Conservation (phyloP, 805 yeast species). For the Ogataea thermomethanolica region DNA sequence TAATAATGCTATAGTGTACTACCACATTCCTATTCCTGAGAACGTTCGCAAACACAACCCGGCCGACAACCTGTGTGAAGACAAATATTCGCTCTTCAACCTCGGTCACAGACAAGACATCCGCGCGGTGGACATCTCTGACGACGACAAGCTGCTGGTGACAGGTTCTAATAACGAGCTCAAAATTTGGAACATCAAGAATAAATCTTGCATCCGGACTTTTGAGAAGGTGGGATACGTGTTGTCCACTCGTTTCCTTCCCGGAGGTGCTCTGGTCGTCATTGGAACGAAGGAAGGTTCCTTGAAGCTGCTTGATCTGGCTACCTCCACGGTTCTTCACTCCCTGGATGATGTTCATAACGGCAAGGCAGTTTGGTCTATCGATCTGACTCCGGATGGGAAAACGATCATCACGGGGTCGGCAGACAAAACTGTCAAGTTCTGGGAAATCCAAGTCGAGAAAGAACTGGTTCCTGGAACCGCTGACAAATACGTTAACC, state of each 20-base stretch:
- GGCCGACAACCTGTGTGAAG: constrained; percentile 39
- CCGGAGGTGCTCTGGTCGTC: constrained; percentile 86
- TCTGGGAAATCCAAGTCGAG: constrained; percentile 79
- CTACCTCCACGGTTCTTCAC: constrained; percentile 72
- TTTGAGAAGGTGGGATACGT: constrained; percentile 84
- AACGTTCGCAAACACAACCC: constrained; percentile 47
- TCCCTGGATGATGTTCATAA: constrained; percentile 72
- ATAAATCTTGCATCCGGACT: constrained; percentile 75
- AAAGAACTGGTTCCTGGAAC: constrained; percentile 73
- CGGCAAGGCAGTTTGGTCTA: constrained; percentile 78
- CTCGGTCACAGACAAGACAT: constrained; percentile 90
- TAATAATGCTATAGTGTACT: constrained; percentile 73
- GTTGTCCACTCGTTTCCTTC: constrained; percentile 72
- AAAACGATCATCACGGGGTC: constrained; percentile 85
- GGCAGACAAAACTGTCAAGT: constrained; percentile 84
- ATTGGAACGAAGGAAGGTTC: constrained; percentile 88
- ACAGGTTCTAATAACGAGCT: constrained; percentile 89
- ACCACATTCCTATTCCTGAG: constrained; percentile 55
- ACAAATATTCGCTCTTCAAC: constrained; percentile 59
- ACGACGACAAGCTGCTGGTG: constrained; percentile 75
- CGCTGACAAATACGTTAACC: constrained; percentile 39
- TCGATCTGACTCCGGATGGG: constrained; percentile 86
- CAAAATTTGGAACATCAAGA: constrained; percentile 81
- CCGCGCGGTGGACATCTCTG: constrained; percentile 76
- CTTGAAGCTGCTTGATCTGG: constrained; percentile 79